phyloP scores from a whole-genome alignment of 352 stramenopile species.

The Pythium vanterpoolii region DNA sequence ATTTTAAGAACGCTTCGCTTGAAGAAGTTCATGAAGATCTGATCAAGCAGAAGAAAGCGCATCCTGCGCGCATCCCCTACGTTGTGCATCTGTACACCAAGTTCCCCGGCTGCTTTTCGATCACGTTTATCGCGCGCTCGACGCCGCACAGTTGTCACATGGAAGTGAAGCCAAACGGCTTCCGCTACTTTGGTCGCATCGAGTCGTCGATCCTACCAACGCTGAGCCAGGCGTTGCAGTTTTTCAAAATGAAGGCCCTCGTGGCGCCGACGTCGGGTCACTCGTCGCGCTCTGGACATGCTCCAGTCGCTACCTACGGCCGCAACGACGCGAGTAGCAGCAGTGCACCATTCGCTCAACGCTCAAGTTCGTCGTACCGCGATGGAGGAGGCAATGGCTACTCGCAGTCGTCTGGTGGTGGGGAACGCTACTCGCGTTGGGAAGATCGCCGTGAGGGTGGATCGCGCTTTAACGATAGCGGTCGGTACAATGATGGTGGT shows the following conservation, averaged over 20 bases:
- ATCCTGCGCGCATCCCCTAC: conserved; percentile 81
- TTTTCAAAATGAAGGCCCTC: conserved; percentile 89
- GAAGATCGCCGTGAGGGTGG: conserved; percentile 55
- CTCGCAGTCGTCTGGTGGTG: conserved; percentile 23
- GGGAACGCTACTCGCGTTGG: conserved; percentile 60
- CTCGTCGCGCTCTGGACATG: conserved; percentile 32
- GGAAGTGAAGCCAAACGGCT: conserved; percentile 82
- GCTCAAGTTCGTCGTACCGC: conserved; percentile 29
- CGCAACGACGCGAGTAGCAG: conserved; percentile 37
- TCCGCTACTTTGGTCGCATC: conserved; percentile 85
- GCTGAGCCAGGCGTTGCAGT: conserved; percentile 76
- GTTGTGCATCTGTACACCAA: conserved; percentile 82
- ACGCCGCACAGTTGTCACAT: conserved; percentile 85
- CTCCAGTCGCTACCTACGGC: conserved; percentile 37
- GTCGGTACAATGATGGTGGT: conserved; percentile 21
- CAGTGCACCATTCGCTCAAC: conserved; percentile 59
- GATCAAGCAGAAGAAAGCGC: conserved; percentile 88
- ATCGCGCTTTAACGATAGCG: conserved; percentile 17
- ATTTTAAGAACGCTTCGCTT: conserved; percentile 66
- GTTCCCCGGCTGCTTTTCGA: conserved; percentile 87
- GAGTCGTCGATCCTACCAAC: conserved; percentile 83
- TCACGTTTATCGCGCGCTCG: conserved; percentile 83
- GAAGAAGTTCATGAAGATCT: conserved; percentile 83
- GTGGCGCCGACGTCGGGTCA: conserved; percentile 39
- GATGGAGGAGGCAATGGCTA: conserved; percentile 27